Conservation (phyloP, 1,284 basidiomycete species). For the Cutaneotrichosporon sp. region DNA sequence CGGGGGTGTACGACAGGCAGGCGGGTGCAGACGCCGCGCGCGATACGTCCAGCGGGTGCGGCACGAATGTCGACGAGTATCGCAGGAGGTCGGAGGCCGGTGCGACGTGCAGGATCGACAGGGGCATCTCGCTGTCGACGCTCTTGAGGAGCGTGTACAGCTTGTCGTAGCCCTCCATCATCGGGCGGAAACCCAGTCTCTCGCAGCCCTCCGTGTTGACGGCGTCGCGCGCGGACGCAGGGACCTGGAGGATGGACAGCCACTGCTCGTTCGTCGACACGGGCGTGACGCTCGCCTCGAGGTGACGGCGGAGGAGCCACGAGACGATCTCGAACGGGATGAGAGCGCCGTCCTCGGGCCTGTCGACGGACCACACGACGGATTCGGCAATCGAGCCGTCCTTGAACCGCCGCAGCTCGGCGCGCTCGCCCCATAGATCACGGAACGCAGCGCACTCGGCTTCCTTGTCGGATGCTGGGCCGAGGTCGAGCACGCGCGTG, state of each 20-base stretch:
- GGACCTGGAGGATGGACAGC: slow-evolving; percentile 58
- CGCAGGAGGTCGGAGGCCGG: slow-evolving; percentile 70
- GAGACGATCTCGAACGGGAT: slow-evolving; percentile 71
- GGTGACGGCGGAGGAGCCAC: slow-evolving; percentile 71
- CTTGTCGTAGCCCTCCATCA: slow-evolving; percentile 71
- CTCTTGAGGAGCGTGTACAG: slow-evolving; percentile 72
- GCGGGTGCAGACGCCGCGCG: slow-evolving; percentile 49
- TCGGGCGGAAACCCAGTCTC: slow-evolving; percentile 65
- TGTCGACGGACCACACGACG: slow-evolving; percentile 71
- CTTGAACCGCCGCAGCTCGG: slow-evolving; percentile 94
- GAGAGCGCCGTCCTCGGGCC: slow-evolving; percentile 66
- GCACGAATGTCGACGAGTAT: slow-evolving; percentile 72
- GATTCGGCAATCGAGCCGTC: slow-evolving; percentile 89
- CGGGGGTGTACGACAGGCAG: slow-evolving; percentile 61
- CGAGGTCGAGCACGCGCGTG: slow-evolving; percentile 79
- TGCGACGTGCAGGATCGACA: slow-evolving; percentile 67
- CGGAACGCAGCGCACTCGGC: slow-evolving; percentile 59
- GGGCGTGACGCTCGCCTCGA: slow-evolving; percentile 54
- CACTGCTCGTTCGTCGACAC: slow-evolving; percentile 54
- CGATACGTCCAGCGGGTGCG: slow-evolving; percentile 57
- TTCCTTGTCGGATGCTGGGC: slow-evolving; percentile 60
- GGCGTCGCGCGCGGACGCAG: slow-evolving; percentile 52
- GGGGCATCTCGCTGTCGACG: slow-evolving; percentile 70
- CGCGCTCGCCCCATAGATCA: slow-evolving; percentile 83
- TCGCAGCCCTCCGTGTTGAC: slow-evolving; percentile 49